Percentiles rank a stretch among this genome's conserved stretches.
These are phyloP conservation scores for Sequoiadendron giganteum DNA, from an alignment of 75 land plant genomes.

Conservation along the genomic window DNA sequence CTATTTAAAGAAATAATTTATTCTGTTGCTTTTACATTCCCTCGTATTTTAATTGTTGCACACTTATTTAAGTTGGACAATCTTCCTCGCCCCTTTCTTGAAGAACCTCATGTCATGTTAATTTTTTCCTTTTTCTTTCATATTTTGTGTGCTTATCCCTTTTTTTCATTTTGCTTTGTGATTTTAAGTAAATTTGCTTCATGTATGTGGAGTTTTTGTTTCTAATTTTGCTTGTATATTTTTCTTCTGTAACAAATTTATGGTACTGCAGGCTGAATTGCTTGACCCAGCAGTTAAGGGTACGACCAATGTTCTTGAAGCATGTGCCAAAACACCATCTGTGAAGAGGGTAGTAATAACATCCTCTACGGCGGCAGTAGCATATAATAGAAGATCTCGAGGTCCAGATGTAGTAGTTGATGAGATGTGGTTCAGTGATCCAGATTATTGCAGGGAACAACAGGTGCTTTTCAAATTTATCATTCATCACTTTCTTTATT, in stretches of 20 bases:
- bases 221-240: not conserved
- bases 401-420: slow-evolving; percentile 68
- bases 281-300: slow-evolving; percentile 89
- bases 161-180: not conserved
- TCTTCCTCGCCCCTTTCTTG: not conserved
- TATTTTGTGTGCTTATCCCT: not conserved
- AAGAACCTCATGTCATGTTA: not conserved
- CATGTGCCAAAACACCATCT: slow-evolving; percentile 54
- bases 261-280: slow-evolving; percentile 57
- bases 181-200: not conserved
- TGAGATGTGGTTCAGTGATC: slow-evolving; percentile 73
- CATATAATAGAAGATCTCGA: slow-evolving; percentile 40
- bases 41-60: not conserved
- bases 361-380: slow-evolving; percentile 80
- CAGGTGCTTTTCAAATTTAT: slow-evolving; percentile 39
- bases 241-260: not conserved
- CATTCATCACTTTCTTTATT: not conserved
- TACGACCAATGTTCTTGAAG: slow-evolving; percentile 76
- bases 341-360: slow-evolving; percentile 74
- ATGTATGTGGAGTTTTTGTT: not conserved
- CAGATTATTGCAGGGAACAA: slow-evolving; percentile 42
- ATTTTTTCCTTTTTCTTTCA: not conserved
- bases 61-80: not conserved
- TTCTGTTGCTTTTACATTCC: not conserved
- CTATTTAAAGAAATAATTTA: not conserved